Conservation (phyloP, 768 basidiomycete genomes). For the Pisolithus orientalis region DNA sequence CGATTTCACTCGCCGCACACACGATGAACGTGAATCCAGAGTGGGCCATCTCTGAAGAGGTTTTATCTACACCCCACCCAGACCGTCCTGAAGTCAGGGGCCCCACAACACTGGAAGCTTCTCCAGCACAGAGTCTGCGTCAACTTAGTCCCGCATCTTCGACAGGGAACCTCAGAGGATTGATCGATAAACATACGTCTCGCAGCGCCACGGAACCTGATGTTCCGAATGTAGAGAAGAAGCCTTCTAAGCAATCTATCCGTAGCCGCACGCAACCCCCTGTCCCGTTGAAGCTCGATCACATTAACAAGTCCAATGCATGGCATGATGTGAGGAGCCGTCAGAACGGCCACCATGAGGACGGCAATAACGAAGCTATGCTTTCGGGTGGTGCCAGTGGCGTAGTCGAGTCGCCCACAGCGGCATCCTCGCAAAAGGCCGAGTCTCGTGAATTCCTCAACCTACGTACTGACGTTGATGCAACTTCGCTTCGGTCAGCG, state of each 20-base stretch:
- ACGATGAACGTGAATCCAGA: conserved; percentile 16
- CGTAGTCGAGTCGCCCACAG: conserved; percentile 20
- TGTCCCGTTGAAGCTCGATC: conserved; percentile 21
- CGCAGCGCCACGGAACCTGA: conserved; percentile 4
- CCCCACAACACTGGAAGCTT: conserved; percentile 2
- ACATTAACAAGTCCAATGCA: conserved; percentile 1
- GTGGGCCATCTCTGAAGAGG: conserved; percentile 14
- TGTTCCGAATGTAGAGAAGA: conserved; percentile 7
- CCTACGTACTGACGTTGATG: conserved; percentile 16
- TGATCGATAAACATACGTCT: conserved; percentile 15
- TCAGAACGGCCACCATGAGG: conserved; percentile 18
- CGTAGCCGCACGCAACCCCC: conserved; percentile 23
- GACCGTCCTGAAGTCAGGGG: conserved; percentile 12
- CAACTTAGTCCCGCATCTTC: conserved; percentile 28
- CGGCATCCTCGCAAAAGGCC: conserved; percentile 3
- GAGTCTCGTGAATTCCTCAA: conserved; percentile 15
- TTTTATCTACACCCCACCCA: conserved; percentile 23
- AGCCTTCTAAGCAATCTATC: conserved; percentile 21
- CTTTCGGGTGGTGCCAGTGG: background rate
- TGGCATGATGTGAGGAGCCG: conserved; percentile 7
- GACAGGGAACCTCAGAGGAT: conserved; percentile 24
- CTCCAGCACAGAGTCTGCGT: conserved; percentile 8
- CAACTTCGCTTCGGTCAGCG: conserved; percentile 19
- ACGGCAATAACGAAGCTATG: background rate
- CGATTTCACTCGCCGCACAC: conserved; percentile 28